phyloP scores from a whole-genome alignment of 1,139 yeast genomes.

The Pichia sp. region DNA sequence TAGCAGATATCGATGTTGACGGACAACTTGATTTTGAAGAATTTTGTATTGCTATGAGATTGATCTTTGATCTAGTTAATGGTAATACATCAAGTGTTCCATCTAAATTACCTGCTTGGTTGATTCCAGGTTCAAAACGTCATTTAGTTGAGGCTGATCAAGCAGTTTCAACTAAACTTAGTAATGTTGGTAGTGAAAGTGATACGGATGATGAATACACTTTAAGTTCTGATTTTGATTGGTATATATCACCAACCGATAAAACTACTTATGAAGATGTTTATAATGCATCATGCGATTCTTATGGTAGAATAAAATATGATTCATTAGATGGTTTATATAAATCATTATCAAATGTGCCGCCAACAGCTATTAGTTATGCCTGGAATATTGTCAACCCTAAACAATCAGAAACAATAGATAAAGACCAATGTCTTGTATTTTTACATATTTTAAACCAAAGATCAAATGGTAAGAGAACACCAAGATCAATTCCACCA shows the following conservation, averaged over 20 bases:
- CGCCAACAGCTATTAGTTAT: slow-evolving; percentile 77
- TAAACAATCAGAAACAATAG: slow-evolving; percentile 76
- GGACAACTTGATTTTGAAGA: slow-evolving; percentile 93
- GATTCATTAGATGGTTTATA: slow-evolving; percentile 67
- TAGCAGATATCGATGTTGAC: slow-evolving; percentile 89
- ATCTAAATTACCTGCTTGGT: slow-evolving; percentile 74
- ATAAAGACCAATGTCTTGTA: slow-evolving; percentile 86
- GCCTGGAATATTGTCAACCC: slow-evolving; percentile 98
- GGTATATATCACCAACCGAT: slow-evolving; percentile 94
- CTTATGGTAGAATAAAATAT: slow-evolving; percentile 76
- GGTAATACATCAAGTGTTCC: slow-evolving; percentile 65
- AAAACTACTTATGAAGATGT: slow-evolving; percentile 72
- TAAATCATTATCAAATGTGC: slow-evolving; percentile 62
- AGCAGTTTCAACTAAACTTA: slow-evolving; percentile 41
- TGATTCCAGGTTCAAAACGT: slow-evolving; percentile 82
- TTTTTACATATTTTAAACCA: slow-evolving; percentile 88
- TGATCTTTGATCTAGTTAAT: slow-evolving; percentile 85
- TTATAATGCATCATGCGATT: slow-evolving; percentile 69
- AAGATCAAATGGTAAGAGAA: slow-evolving; percentile 77
- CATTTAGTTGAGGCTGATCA: slow-evolving; percentile 77
- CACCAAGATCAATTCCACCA: slow-evolving; percentile 94
- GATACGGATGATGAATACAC: slow-evolving; percentile 43
- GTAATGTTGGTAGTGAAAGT: slow-evolving; percentile 21
- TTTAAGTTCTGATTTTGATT: slow-evolving; percentile 71
- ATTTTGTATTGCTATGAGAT: slow-evolving; percentile 94